Conservation (phyloP, 1,284 basidiomycete genomes). For the Athelia psychrophila region DNA sequence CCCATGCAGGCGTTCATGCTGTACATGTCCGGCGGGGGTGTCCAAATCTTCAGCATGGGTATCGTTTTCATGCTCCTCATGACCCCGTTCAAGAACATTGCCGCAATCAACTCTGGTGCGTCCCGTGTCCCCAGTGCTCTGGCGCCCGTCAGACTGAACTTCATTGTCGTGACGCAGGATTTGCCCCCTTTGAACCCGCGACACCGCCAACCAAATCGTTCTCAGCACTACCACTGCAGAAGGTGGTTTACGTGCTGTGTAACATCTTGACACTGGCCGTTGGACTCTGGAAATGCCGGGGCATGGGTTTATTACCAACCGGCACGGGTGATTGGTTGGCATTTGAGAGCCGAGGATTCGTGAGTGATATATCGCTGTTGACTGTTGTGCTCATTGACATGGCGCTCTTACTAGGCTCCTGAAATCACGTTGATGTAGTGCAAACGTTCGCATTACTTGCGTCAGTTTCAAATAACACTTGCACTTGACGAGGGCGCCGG, state of each 20-base stretch:
- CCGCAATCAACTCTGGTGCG: slow-evolving; percentile 73
- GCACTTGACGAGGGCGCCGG: too few relatives aligned
- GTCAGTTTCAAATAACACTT: too few relatives aligned
- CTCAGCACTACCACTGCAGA: slow-evolving; percentile 59
- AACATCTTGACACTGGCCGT: slow-evolving; percentile 75
- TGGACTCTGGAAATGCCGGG: slow-evolving; percentile 87
- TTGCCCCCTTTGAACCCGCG: slow-evolving; percentile 61
- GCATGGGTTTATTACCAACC: slow-evolving; percentile 86
- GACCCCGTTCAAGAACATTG: slow-evolving; percentile 77
- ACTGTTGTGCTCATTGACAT: not conserved
- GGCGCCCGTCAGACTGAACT: slow-evolving; percentile 4
- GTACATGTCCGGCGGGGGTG: slow-evolving; percentile 91
- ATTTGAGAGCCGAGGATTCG: slow-evolving; percentile 77
- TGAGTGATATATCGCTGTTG: slow-evolving; percentile 35
- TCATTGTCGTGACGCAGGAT: slow-evolving; percentile 44
- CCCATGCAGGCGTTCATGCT: slow-evolving; percentile 97
- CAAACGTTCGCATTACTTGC: too few relatives aligned
- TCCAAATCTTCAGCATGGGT: slow-evolving; percentile 93
- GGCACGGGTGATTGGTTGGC: slow-evolving; percentile 91
- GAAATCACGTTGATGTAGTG: not conserved
- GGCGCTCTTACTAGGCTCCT: not conserved
- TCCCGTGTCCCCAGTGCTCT: slow-evolving; percentile 5
- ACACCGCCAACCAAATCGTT: slow-evolving; percentile 46
- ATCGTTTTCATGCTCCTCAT: slow-evolving; percentile 89
- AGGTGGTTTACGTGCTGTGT: slow-evolving; percentile 65